These are phyloP conservation scores for Talaromyces amestolkiae DNA, from an alignment of 2,329 filamentous ascomycete species.

Conservation along the genomic window DNA sequence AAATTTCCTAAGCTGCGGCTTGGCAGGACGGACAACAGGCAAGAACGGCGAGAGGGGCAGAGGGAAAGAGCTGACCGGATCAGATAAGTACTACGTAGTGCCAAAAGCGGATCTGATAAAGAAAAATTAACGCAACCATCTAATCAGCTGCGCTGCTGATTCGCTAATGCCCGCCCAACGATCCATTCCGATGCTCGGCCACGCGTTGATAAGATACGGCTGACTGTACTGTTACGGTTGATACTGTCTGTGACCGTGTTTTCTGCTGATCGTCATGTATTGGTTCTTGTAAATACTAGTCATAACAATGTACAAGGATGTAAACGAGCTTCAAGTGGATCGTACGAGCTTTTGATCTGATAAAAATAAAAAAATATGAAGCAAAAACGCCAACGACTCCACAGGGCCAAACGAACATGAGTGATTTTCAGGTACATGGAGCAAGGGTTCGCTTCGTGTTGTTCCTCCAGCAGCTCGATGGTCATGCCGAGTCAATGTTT, in stretches of 20 bases:
- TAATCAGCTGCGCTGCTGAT: background rate
- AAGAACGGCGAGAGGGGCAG: background rate
- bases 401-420: background rate
- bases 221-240: background rate
- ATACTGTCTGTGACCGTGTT: background rate
- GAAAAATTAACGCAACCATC: constrained; percentile 4
- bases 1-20: background rate
- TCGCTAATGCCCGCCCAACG: background rate
- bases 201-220: background rate
- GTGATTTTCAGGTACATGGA: background rate
- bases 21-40: background rate
- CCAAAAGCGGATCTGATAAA: constrained; percentile 6
- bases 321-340: background rate
- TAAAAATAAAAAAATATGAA: constrained; percentile 5
- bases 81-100: constrained; percentile 12
- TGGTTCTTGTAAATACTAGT: background rate
- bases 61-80: constrained; percentile 4
- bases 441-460: background rate
- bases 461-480: background rate
- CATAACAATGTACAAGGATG: background rate
- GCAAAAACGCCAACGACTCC: background rate
- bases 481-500: background rate
- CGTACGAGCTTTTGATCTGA: background rate
- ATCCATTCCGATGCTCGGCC: constrained; percentile 12
- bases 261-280: background rate